Evolutionary conservation across 2,329 filamentous ascomycete genomes (phyloP), one percentile per base, ranked within the genome.

Genomic region (Claviceps monticola): DNA sequence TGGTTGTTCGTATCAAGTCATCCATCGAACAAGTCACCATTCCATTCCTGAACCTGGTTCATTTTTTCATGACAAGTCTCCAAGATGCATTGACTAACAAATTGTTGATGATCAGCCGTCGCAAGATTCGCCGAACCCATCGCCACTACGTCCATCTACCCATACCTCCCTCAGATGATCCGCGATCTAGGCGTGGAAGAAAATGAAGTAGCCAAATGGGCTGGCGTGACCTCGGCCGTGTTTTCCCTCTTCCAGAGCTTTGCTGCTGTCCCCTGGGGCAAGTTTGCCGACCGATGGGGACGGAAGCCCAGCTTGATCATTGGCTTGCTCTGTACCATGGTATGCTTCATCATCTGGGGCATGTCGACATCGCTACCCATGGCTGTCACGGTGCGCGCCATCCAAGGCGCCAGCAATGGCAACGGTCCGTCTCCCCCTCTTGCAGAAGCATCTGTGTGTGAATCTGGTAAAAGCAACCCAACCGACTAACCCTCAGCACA

Each of bases 321-420:
- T 7, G 88, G 86, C 0, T 72, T 93, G 17, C 65, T 82, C 39
- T 85, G 79, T 59, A 95, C 89, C 45, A 94, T 96, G 86, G 62
- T 83, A 1, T 84, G 84, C 42, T 89, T 86, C 58, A 60, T 96
- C 19, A 57, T 88, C 21, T 96, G 90, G 79, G 91, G 93, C 6
- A 81, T 95, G 67, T 88, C 88, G 0, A 84, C 77, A 3, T 88
- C 75, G 56, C 68, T 97, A 9, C 68, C 80, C 3, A 90, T 93
- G 86, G 86, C 90, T 1, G 83, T 98, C 42, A 65, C 75, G 4
- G 78, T 88, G 13, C 80, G 91, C 61, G 84, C 82, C 6, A 71
- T 96, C n/a, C 79, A 87, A 59, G 91, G 93, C 1, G 76, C 83
- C 9, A 83, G 86, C 45, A 96, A 95, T 62, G 93, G 91, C 51